Conservation (phyloP, 768 basidiomycete species). For the Hysterangium stoloniferum region DNA sequence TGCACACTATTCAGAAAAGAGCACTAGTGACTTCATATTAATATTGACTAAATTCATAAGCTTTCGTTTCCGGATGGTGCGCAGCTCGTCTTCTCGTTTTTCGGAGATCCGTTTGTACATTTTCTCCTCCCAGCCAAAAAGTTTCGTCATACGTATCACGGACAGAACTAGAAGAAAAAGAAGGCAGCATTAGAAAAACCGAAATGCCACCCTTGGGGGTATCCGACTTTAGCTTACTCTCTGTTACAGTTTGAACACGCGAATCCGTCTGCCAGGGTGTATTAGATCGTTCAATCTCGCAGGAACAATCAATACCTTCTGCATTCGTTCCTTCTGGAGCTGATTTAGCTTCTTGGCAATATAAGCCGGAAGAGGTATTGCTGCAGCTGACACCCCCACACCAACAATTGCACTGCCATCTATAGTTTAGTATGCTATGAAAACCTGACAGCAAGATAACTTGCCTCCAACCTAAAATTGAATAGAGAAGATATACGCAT, state of each 20-base stretch:
- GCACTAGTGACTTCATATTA: slow-evolving; percentile 32
- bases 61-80: slow-evolving; percentile 44
- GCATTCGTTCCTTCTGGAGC: slow-evolving; percentile 43
- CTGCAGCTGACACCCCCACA: slow-evolving; percentile 40
- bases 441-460: slow-evolving; percentile 4
- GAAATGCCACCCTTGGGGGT: neutral
- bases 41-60: slow-evolving; percentile 40
- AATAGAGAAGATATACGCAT: slow-evolving; percentile 35
- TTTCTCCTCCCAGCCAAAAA: slow-evolving; percentile 48
- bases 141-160: slow-evolving; percentile 59
- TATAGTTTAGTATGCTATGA: neutral
- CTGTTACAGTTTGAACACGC: slow-evolving; percentile 52
- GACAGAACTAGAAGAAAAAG: slow-evolving; percentile 34
- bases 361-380: slow-evolving; percentile 52
- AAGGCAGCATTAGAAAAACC: slow-evolving; percentile 1
- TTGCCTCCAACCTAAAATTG: slow-evolving; percentile 45
- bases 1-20: neutral
- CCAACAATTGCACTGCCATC: slow-evolving; percentile 50
- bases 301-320: slow-evolving; percentile 25
- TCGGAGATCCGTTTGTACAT: slow-evolving; percentile 44
- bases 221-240: slow-evolving; percentile 32
- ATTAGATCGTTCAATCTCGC: neutral
- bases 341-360: slow-evolving; percentile 41
- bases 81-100: slow-evolving; percentile 55
- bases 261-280: slow-evolving; percentile 38